Base-by-base conservation (phyloP, 306 rosid species). In the Quercus bicolor region DNA sequence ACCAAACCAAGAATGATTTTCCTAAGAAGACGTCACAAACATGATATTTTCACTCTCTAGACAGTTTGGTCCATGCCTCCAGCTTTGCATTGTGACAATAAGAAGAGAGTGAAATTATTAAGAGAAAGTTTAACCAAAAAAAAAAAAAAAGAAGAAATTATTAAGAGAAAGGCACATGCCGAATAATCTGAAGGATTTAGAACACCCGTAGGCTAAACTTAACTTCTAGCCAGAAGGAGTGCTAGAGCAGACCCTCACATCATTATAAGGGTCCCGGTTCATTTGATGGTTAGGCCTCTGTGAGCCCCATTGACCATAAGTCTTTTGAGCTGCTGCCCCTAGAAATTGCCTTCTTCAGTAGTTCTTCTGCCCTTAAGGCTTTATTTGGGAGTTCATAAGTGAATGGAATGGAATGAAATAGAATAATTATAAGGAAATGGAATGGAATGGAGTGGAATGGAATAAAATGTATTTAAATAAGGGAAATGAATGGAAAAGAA, bases 241-340 rank as follows among this genome's bases (percentile, higher is more conserved):
- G 15, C 53, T 48, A 48, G 16, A 48, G 53, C 53, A 48, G 53
- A 48, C 53, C 53, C 53, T 48, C 23, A 59, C 23, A 20, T 59
- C 40, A 13, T 28, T 62, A 28, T 5, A 31, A 11, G 37, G 37
- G 37, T 37, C 45, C 45, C 24, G 24, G 26, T 15, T 64, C 29
- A 73, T 21, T 65, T 79, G 74, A 73, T 65, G 68, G 65, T 52
- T 23, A 73, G 78, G 23, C 52, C 78, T 45, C 78, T 70, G 2
- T 73, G 73, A 52, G 56, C 45, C 43, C 78, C 74, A 24, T 54
- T 61, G 1, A 8, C 29, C 43, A 53, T 34, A 62, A 65, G 34
- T 54, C 78, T 52, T 21, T 34, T 24, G 1, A 60, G 74, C 21
- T 65, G 75, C 57, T 79, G 54, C 56, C 52, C 83, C 15, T 78